Base-by-base conservation (phyloP, 1,139 yeast species). In the Saccharomyces hybrid region DNA sequence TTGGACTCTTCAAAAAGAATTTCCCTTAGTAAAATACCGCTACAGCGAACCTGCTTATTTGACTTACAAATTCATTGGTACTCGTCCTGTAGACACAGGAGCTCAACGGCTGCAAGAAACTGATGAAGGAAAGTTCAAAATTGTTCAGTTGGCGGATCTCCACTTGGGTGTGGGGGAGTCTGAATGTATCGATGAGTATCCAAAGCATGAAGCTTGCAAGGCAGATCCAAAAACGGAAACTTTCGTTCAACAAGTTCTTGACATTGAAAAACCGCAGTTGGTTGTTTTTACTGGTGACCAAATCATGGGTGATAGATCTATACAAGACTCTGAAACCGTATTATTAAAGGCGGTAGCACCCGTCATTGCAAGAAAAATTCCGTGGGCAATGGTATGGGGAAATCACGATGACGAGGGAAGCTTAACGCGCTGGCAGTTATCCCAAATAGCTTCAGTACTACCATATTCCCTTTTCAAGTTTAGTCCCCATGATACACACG, bases 201-300 rank as follows among this genome's bases (percentile, higher is more conserved):
- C 90, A 0, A 61, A 64, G 20, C 74, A 73, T 9, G 69, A 75
- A 1, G 72, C 71, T 8, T 90, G 97, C 64, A 70, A 76, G 56
- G 97, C 97, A 0, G 97, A 90, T 66, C 77, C 80, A 0, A 77
- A 85, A 55, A 86, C 97, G 0, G 61, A 80, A 44, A 68, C 71
- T 23, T 88, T 88, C 65, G 67, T 90, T n/a, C 77, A 80, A 27
- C 68, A 71, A 32, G 84, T 87, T 0, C 72, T 91, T 52, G 91
- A 86, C 58, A 56, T 75, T 0, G 97, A 91, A 65, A 70, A 78
- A 41, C 97, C 97, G 0, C 88, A 90, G 65, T 70, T 89, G 49
- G 93, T 88, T 0, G 90, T 89, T 0, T 72, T 88, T 56, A 83
- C 96, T 0, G 98, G 98, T 11, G 97, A 91, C 70, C 95, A 87